Conservation (phyloP, 2,329 filamentous ascomycete species). For the Colletotrichum tanaceti region DNA sequence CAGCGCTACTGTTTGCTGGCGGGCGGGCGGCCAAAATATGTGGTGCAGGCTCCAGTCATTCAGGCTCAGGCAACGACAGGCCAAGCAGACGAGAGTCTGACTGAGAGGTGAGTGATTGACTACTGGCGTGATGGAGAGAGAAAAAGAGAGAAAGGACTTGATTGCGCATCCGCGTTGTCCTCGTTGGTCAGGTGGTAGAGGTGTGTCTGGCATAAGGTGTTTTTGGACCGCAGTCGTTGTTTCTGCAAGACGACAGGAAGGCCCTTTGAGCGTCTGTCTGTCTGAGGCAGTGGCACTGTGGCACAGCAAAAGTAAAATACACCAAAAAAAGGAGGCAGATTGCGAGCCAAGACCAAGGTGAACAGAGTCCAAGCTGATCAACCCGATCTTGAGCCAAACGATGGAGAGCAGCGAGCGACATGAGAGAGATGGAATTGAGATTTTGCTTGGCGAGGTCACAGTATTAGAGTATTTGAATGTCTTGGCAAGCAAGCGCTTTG, state of each 20-base stretch:
- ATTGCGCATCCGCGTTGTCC: conserved; percentile 19
- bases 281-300: conserved; percentile 13
- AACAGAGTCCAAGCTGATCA: conserved; percentile 5
- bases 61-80: neutral
- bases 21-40: conserved; percentile 2
- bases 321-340: conserved; percentile 12
- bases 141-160: neutral
- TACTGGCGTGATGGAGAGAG: neutral
- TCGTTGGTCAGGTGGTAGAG: conserved; percentile 37
- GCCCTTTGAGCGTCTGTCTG: conserved; percentile 3
- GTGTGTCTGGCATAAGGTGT: conserved; percentile 37
- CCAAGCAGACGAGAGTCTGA: conserved; percentile 15
- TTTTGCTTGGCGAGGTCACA: conserved; percentile 32
- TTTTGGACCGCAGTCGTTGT: conserved; percentile 25
- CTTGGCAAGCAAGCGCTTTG: conserved; percentile 26
- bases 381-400: conserved; percentile 1
- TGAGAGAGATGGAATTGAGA: conserved; percentile 20
- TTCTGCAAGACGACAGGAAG: conserved; percentile 10
- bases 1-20: conserved; percentile 6
- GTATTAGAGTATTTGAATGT: conserved; percentile 21
- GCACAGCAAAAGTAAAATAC: conserved; percentile 7
- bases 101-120: conserved; percentile 19
- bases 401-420: conserved; percentile 2
- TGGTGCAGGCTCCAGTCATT: neutral
- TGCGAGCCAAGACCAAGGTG: conserved; percentile 4